Evolutionary conservation across 352 stramenopile species (phyloP), one percentile per base, ranked within the genome.

Genomic region (Globisporangium irregulare): DNA sequence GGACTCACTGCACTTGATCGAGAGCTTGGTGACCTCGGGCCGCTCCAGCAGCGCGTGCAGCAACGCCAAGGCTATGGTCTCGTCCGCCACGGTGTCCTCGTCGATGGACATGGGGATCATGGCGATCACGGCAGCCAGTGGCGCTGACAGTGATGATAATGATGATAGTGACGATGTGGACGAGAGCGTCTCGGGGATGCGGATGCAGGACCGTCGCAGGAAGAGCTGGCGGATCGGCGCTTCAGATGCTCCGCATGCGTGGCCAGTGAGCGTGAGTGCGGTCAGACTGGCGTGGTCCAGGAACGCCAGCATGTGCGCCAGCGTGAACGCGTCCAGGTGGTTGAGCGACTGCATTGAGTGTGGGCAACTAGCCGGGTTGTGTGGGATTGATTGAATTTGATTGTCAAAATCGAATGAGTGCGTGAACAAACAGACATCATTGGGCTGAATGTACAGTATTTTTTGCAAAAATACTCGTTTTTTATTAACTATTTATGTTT

Each of bases 301-400:
- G 24, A 63, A 63, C 58, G 29, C 43, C 34, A 60, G 27, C 54
- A 60, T 18, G 54, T 60, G 54, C 27, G 27, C 54, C 7, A 60
- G 27, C 27, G 54, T 60, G 54, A 60, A 60, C 15, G 54, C 54
- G 27, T 60, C 54, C 54, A 60, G 54, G 27, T 25, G 54, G 27
- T 41, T 27, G 15, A 38, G 34, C 4, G 36, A 24, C 9, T 53
- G 58, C 58, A 63, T 63, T 38, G 32, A 15, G 15, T n/a, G 18
- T 51, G 15, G 43, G 8, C 29, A 32, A 32, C 29, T 32, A 32
- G 29, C 29, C 29, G 15, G 34, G 22, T 55, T 14, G 24, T 27
- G n/a, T 56, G 48, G 24, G 51, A 9, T 36, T 51, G 18, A 24
- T 51, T 20, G 43, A 6, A 15, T 50, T 46, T 46, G 38, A 18